These are phyloP conservation scores for Pachysandra terminalis DNA, from an alignment of 164 flowering plant species.

Conservation along the genomic window DNA sequence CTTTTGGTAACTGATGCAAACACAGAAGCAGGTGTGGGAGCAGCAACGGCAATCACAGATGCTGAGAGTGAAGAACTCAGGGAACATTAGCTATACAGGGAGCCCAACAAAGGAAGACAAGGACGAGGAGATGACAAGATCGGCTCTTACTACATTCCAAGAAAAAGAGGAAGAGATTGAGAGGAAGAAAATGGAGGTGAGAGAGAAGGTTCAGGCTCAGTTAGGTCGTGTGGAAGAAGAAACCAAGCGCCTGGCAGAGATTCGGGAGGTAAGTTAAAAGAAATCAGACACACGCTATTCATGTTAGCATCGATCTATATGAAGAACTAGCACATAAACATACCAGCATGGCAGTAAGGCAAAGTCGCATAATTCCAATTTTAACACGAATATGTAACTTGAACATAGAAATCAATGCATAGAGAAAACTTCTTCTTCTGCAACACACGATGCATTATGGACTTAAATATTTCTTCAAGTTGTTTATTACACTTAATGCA, in stretches of 20 bases:
- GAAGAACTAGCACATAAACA: not conserved
- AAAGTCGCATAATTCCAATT: not conserved
- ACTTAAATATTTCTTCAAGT: too few species aligned
- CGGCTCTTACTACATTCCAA: conserved; percentile 60
- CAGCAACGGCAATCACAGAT: conserved; percentile 39
- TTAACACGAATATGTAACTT: not conserved
- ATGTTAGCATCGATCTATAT: not conserved
- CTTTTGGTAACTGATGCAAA: conserved; percentile 26
- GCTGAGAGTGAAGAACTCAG: conserved; percentile 40
- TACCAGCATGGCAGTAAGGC: too few species aligned
- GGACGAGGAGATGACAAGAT: conserved; percentile 67
- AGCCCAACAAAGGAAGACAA: conserved; percentile 44
- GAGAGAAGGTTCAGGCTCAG: conserved; percentile 69
- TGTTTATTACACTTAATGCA: too few species aligned
- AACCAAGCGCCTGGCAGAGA: conserved; percentile 69
- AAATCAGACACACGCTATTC: not conserved
- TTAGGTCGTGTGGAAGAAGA: conserved; percentile 76
- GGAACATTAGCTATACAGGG: conserved; percentile 26
- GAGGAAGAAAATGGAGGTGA: conserved; percentile 78
- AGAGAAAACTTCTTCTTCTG: not conserved
- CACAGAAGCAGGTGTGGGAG: conserved; percentile 33
- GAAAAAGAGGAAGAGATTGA: conserved; percentile 91
- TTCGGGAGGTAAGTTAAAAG: conserved; percentile 59
- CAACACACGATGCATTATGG: too few species aligned
- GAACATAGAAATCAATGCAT: not conserved